Conservation (phyloP, 768 basidiomycete genomes). For the Xanthoconium purpureum region DNA sequence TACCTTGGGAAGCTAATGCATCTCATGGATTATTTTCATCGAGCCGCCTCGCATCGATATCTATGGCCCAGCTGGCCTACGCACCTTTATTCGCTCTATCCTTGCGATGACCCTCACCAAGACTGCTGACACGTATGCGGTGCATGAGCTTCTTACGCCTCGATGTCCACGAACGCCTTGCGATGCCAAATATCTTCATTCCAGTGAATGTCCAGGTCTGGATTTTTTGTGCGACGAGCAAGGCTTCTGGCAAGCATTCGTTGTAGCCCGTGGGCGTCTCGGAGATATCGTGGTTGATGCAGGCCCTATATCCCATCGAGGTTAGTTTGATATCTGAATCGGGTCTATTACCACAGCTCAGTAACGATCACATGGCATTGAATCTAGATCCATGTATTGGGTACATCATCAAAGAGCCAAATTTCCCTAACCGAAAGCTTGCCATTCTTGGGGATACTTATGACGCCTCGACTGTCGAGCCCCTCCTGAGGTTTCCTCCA, state of each 20-base stretch:
- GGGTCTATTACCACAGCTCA: background rate
- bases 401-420: constrained; percentile 66
- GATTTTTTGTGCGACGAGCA: constrained; percentile 54
- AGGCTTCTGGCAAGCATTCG: constrained; percentile 66
- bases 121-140: constrained; percentile 61
- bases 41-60: constrained; percentile 58
- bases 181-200: constrained; percentile 47
- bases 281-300: constrained; percentile 62
- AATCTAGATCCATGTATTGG: constrained; percentile 72
- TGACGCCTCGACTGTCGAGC: constrained; percentile 58
- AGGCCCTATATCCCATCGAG: constrained; percentile 73
- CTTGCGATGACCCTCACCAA: constrained; percentile 64
- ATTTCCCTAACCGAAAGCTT: constrained; percentile 52
- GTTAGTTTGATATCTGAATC: constrained; percentile 37
- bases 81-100: constrained; percentile 67
- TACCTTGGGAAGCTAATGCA: background rate
- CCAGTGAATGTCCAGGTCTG: constrained; percentile 59
- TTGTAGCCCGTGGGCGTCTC: constrained; percentile 35
- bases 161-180: constrained; percentile 56
- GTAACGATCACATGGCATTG: background rate
- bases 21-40: background rate
- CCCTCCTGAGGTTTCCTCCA: constrained; percentile 47
- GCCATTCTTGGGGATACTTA: constrained; percentile 78
- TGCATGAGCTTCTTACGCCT: constrained; percentile 70
- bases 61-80: constrained; percentile 77